phyloP scores from a whole-genome alignment of 768 basidiomycete genomes.

The Termitomyces sp. region DNA sequence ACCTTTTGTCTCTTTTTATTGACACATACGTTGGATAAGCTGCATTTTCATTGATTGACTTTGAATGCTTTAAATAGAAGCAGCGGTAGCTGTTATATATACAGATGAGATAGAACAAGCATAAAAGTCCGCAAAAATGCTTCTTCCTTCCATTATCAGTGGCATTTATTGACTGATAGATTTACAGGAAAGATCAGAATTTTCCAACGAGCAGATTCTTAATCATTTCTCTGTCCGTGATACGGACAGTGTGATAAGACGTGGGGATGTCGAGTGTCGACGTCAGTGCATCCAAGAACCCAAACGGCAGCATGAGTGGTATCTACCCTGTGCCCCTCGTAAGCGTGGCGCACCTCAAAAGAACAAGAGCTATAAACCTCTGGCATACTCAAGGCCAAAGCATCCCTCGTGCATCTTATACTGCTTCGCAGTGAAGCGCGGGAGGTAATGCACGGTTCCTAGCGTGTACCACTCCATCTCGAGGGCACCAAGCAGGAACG shows the following conservation, averaged over 20 bases:
- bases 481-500: slow-evolving; percentile 75
- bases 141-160: too few relatives aligned
- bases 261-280: slow-evolving; percentile 89
- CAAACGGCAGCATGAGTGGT: slow-evolving; percentile 93
- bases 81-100: too few relatives aligned
- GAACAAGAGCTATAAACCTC: slow-evolving; percentile 41
- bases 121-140: too few relatives aligned
- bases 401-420: slow-evolving; percentile 98
- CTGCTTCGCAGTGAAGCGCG: slow-evolving; percentile 84
- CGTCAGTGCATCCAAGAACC: slow-evolving; percentile 76
- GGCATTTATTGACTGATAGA: too few relatives aligned
- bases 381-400: slow-evolving; percentile 92
- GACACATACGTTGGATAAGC: too few relatives aligned
- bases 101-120: too few relatives aligned
- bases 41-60: too few relatives aligned
- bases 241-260: slow-evolving; percentile 67
- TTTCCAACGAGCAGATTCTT: slow-evolving; percentile 82
- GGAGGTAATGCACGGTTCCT: slow-evolving; percentile 82
- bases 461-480: slow-evolving; percentile 82
- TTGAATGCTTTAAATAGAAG: too few relatives aligned
- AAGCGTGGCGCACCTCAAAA: too few relatives aligned
- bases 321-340: slow-evolving; percentile 76
- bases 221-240: slow-evolving; percentile 82
- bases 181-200: slow-evolving; percentile 41
- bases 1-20: too few relatives aligned